Base-by-base conservation (phyloP, 441 rosid genomes). In the Populus hybrid region DNA sequence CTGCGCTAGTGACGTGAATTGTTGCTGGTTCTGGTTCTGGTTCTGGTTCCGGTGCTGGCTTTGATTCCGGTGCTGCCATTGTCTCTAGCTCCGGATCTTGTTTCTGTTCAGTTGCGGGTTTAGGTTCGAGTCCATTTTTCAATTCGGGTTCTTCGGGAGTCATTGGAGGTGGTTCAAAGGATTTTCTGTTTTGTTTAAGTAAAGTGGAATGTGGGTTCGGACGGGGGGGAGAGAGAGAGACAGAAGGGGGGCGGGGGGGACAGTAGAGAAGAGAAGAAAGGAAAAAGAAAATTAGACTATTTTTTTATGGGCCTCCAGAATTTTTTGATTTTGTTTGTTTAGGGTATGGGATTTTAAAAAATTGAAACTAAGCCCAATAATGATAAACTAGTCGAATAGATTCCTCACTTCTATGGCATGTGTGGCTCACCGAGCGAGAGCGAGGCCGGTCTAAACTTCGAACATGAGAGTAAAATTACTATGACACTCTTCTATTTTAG, bases 141-240 rank as follows among this genome's bases (percentile, higher is more conserved):
- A 87, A 73, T 77, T 89, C 87, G 78, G 90, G 72, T 38, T 85
- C 90, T 64, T 88, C 86, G 20, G 76, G 35, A 24, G 75, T 63
- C 45, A 66, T 31, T 11, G 86, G 77, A 29, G 89, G 83, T 93
- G 89, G 88, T 53, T 76, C 61, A 16, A 61, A 18, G 63, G 33
- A 9, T 33, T 33, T 23, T 18, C 3, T 31, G 24, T 40, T 42
- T 7, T 18, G 64, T 14, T 9, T 1, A 42, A 1, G 11, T 6
- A n/a, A 36, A 76, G 11, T 35, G 6, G 70, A 29, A 1, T 18
- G 9, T 4, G 21, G 74, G 31, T 23, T 59, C 61, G 69, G 23
- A 29, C 6, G 64, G 2, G 5, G 7, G 3, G 18, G 5, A 6
- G 3, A 18, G 64, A 66, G 71, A 65, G 11, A 9, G 14, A 3